Evolutionary conservation across 2,329 filamentous ascomycete species (phyloP).

Genomic region (Penicillium janthinellum): DNA sequence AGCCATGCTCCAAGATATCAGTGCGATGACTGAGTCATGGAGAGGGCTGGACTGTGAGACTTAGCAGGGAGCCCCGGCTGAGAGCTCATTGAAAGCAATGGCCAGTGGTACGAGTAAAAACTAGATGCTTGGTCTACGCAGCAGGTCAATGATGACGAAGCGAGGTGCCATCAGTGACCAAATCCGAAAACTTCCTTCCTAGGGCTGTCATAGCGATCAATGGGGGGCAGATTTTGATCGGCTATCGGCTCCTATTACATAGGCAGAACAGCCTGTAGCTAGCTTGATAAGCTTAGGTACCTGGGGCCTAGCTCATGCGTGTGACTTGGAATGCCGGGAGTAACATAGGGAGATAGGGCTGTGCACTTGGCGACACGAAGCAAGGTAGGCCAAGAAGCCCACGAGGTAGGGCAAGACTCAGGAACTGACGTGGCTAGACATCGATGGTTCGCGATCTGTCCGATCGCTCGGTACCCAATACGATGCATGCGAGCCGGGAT

Average conservation of each 20-base stretch:
- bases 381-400: neutral
- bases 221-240: neutral
- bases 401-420: neutral
- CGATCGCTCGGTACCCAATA: conserved; percentile 5
- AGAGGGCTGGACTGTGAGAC: neutral
- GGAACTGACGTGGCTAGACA: conserved; percentile 4
- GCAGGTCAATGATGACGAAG: neutral
- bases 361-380: neutral
- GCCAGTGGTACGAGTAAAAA: neutral
- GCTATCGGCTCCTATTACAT: too few relatives aligned
- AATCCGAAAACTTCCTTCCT: too few relatives aligned
- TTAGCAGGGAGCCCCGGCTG: neutral
- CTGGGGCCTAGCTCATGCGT: neutral
- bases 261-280: neutral
- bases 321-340: neutral
- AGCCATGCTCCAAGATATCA: neutral
- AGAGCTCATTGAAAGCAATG: neutral
- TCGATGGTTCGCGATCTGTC: conserved; percentile 9
- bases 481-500: conserved; percentile 4
- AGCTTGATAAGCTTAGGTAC: neutral
- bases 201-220: neutral
- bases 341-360: neutral
- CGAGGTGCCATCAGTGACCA: too few relatives aligned
- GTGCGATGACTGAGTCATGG: neutral
- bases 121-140: too few relatives aligned